phyloP scores from a whole-genome alignment of 805 yeast genomes.

The Kockiozyma suomiensis region DNA sequence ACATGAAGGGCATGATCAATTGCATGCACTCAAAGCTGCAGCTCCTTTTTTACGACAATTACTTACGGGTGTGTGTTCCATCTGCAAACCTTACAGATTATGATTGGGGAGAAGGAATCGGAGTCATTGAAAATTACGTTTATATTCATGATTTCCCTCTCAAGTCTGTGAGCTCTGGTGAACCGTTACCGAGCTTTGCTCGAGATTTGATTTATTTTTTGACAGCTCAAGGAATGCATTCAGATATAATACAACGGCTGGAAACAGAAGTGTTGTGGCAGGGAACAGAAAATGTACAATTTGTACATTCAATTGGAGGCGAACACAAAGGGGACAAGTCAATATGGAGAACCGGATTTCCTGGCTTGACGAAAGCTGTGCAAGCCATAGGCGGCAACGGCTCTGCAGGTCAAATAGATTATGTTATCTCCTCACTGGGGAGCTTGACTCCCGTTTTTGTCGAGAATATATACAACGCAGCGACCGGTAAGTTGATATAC shows the following conservation, averaged over 20 bases:
- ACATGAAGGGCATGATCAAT: constrained; percentile 25
- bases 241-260: constrained; percentile 25
- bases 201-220: constrained; percentile 29
- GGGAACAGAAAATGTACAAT: constrained; percentile 31
- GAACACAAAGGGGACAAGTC: constrained; percentile 9
- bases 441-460: constrained; percentile 18
- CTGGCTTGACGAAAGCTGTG: constrained; percentile 23
- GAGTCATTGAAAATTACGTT: constrained; percentile 34
- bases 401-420: constrained; percentile 20
- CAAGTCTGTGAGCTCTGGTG: background rate
- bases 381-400: constrained; percentile 21
- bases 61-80: constrained; percentile 34
- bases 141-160: constrained; percentile 35
- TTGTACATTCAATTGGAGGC: constrained; percentile 37
- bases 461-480: constrained; percentile 22
- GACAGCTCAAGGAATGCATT: constrained; percentile 28
- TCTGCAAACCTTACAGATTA: constrained; percentile 37
- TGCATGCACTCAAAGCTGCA: constrained; percentile 37
- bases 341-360: constrained; percentile 24
- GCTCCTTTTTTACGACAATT: constrained; percentile 32
- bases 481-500: constrained; percentile 15
- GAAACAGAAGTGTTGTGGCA: constrained; percentile 28
- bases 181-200: constrained; percentile 27
- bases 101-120: constrained; percentile 38
- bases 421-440: constrained; percentile 30